phyloP scores from a whole-genome alignment of 1,139 yeast genomes.

The Wickerhamomyces sp. region DNA sequence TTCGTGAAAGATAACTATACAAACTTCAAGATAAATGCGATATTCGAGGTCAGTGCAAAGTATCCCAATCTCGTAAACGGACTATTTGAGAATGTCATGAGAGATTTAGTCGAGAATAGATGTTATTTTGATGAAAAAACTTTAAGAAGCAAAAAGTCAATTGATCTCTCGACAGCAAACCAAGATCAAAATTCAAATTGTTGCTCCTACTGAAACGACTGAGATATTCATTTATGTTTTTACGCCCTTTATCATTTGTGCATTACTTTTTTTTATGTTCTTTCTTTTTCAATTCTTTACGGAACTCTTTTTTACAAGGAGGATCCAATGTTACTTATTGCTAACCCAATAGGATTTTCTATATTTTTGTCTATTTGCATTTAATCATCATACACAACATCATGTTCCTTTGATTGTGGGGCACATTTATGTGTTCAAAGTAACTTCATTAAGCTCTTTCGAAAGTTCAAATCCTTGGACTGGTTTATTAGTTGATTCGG shows the following conservation, averaged over 20 bases:
- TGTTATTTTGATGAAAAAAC: constrained; percentile 23
- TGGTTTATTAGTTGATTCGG: not conserved
- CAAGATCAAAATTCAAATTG: constrained; percentile 20
- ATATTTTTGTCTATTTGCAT: too few species aligned
- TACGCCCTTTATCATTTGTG: not conserved
- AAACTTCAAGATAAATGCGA: constrained; percentile 25
- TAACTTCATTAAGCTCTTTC: too few species aligned
- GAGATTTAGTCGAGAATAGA: constrained; percentile 24
- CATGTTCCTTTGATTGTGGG: too few species aligned
- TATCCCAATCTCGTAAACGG: constrained; percentile 23
- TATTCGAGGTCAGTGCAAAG: constrained; percentile 31
- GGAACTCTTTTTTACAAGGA: too few species aligned
- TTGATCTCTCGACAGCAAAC: constrained; percentile 23
- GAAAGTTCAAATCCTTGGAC: too few species aligned
- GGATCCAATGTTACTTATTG: too few species aligned
- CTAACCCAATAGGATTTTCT: too few species aligned
- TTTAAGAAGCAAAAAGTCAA: constrained; percentile 22
- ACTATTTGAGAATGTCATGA: constrained; percentile 21
- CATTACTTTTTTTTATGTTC: not conserved
- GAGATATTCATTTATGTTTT: too few species aligned
- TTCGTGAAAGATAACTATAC: constrained; percentile 18
- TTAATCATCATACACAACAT: too few species aligned
- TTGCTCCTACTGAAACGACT: constrained; percentile 21
- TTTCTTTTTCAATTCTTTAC: too few species aligned
- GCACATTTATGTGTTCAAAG: too few species aligned